Conservation (phyloP, 495 filamentous ascomycete species). For the Trichodelitschia bisporula region DNA sequence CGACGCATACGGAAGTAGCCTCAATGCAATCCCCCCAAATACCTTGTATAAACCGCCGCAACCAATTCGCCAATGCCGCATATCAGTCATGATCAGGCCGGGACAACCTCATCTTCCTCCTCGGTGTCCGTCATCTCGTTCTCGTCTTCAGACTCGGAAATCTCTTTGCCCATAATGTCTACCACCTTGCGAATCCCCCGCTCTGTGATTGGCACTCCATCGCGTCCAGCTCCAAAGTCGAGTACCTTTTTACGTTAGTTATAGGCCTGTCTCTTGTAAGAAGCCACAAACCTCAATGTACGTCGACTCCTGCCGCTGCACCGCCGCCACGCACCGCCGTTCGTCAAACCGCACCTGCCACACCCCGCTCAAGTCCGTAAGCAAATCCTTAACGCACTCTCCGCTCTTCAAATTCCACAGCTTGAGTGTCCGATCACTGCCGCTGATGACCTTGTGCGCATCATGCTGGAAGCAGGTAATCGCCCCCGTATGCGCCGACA, state of each 20-base stretch:
- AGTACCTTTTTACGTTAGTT: slow-evolving; percentile 3
- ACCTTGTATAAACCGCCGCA: no score
- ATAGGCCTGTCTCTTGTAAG: no score
- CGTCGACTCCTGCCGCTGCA: slow-evolving; percentile 75
- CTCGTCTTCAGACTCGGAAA: slow-evolving; percentile 1
- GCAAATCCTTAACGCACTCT: slow-evolving; percentile 76
- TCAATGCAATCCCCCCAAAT: no score
- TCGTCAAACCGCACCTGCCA: slow-evolving; percentile 99
- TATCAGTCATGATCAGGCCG: neutral
- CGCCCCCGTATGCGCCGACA: slow-evolving; percentile 84
- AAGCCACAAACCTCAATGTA: slow-evolving; percentile 99
- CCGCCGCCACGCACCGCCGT: slow-evolving; percentile 81
- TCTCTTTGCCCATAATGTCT: neutral
- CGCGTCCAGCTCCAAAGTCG: slow-evolving; percentile 4
- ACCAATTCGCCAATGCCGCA: neutral
- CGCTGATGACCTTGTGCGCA: slow-evolving; percentile 86
- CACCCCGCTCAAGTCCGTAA: slow-evolving; percentile 86
- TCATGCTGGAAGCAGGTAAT: slow-evolving; percentile 99
- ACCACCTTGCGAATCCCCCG: neutral
- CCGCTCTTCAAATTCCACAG: slow-evolving; percentile 95
- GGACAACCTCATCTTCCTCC: neutral
- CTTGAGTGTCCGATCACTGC: slow-evolving; percentile 85
- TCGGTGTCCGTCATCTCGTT: no score
- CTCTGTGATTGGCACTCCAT: neutral
- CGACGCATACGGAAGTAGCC: no score